Percentiles rank a stretch among this genome's conserved stretches.
phyloP scores from a whole-genome alignment of 129 eudicot species.

The Centrapalus pauciflorus region DNA sequence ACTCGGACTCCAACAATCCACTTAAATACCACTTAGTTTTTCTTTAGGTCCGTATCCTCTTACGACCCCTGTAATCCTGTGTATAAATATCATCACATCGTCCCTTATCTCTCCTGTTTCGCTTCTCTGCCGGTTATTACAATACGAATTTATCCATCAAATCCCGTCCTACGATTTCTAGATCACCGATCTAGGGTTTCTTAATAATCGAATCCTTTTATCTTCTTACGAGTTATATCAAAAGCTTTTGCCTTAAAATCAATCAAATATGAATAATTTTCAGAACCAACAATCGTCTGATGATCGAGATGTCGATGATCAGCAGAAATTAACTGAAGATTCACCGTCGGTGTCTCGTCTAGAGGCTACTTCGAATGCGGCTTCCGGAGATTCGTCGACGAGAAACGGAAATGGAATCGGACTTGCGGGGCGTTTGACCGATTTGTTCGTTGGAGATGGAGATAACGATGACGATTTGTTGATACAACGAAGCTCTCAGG shows the following conservation, averaged over 20 bases:
- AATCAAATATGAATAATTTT: constrained; percentile 26
- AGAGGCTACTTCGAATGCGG: background rate
- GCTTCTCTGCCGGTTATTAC: constrained; percentile 14
- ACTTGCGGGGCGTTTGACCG: constrained; percentile 36
- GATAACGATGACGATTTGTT: constrained; percentile 42
- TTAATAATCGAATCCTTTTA: background rate
- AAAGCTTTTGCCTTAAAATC: background rate
- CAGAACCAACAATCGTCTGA: constrained; percentile 28
- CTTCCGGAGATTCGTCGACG: constrained; percentile 17
- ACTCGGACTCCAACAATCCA: constrained; percentile 33
- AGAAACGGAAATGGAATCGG: constrained; percentile 12
- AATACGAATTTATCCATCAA: constrained; percentile 7
- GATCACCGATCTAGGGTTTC: constrained; percentile 12
- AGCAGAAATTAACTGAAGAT: constrained; percentile 3
- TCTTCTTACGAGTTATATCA: background rate
- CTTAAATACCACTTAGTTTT: constrained; percentile 12
- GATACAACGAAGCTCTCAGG: constrained; percentile 38
- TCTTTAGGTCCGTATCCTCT: constrained; percentile 27
- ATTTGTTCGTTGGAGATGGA: constrained; percentile 33
- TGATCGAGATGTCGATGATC: constrained; percentile 20
- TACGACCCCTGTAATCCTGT: background rate
- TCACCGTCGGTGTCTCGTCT: background rate
- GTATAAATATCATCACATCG: constrained; percentile 1
- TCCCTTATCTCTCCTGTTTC: constrained; percentile 17
- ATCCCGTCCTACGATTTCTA: background rate